Percentiles rank a stretch among this genome's conserved stretches.
These are phyloP conservation scores for Closterium sp. DNA, from an alignment of 139 green algal genomes.

Conservation along the genomic window DNA sequence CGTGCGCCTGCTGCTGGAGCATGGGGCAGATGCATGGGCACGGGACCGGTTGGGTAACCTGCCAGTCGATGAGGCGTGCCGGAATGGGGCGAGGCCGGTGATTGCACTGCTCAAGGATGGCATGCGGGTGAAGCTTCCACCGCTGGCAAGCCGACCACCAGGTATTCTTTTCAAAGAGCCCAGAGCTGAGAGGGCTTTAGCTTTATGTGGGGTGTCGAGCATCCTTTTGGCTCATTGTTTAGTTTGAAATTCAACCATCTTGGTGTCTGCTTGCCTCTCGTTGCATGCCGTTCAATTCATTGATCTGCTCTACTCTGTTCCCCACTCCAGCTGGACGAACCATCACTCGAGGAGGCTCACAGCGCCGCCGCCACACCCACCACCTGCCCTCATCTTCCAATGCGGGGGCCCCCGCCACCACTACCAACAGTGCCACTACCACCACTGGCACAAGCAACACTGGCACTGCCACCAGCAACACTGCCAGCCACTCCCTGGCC, in stretches of 20 bases:
- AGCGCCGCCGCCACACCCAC: neutral
- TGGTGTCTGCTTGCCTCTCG: neutral
- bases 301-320: neutral
- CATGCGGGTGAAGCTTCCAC: neutral
- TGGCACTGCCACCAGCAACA: neutral
- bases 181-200: no score
- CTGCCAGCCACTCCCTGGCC: neutral
- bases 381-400: neutral
- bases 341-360: neutral
- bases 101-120: constrained; percentile 4
- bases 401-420: neutral
- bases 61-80: neutral
- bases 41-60: constrained; percentile 44
- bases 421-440: neutral
- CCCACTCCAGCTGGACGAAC: neutral
- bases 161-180: neutral
- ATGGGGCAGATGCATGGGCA: constrained; percentile 5
- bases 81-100: constrained; percentile 3
- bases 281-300: neutral
- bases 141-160: neutral
- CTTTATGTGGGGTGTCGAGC: no score
- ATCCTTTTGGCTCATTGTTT: no score
- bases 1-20: constrained; percentile 11
- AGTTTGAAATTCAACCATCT: no score
- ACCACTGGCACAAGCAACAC: neutral